Evolutionary conservation across 1,139 yeast species (phyloP).

Genomic region (Candida smagusa): DNA sequence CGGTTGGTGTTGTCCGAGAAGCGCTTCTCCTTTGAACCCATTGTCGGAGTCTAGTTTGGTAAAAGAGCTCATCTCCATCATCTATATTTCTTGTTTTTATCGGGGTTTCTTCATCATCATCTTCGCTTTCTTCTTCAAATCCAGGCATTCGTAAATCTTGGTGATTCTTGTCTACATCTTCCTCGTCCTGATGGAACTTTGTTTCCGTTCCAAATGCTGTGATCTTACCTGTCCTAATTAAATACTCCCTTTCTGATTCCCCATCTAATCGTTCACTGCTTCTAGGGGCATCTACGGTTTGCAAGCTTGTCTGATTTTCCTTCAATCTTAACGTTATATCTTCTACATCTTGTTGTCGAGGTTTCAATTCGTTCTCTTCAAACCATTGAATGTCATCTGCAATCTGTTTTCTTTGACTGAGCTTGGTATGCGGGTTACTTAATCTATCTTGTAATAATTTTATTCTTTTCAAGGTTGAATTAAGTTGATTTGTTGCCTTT

Average conservation of each 20-base stretch:
- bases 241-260: constrained; percentile 75
- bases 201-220: constrained; percentile 86
- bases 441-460: constrained; percentile 47
- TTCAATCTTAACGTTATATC: constrained; percentile 62
- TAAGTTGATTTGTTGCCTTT: constrained; percentile 52
- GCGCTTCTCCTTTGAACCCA: constrained; percentile 57
- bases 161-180: constrained; percentile 25
- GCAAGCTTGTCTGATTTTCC: constrained; percentile 11
- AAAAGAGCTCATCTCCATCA: constrained; percentile 73
- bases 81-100: constrained; percentile 44
- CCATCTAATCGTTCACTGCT: constrained; percentile 43
- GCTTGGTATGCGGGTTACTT: constrained; percentile 52
- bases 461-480: constrained; percentile 42
- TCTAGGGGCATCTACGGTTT: not conserved
- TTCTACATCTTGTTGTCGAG: constrained; percentile 54
- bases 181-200: constrained; percentile 40
- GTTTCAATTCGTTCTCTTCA: constrained; percentile 49
- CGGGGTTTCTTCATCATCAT: constrained; percentile 1
- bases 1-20: constrained; percentile 15
- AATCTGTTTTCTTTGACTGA: constrained; percentile 61
- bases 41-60: constrained; percentile 51
- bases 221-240: constrained; percentile 85
- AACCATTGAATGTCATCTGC: constrained; percentile 55
- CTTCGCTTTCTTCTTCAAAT: constrained; percentile 15
- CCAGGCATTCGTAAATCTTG: constrained; percentile 39